Percentiles rank a stretch among this genome's conserved stretches.
phyloP scores from a whole-genome alignment of 116 monocot genomes.

The Zostera marina region DNA sequence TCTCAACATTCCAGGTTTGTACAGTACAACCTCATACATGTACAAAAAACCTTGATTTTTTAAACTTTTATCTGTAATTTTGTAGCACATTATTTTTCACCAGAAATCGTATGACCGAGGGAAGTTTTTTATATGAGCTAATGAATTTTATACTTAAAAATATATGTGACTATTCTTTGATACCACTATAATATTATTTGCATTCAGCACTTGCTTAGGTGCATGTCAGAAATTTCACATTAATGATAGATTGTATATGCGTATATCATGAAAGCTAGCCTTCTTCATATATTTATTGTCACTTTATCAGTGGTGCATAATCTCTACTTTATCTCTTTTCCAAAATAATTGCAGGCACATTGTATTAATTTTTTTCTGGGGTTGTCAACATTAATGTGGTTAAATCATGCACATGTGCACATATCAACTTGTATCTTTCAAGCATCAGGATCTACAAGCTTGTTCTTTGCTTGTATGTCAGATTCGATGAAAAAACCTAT shows the following conservation, averaged over 20 bases:
- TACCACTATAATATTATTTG: not conserved
- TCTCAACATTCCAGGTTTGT: no score
- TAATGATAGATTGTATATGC: no score
- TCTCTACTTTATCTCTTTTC: not conserved
- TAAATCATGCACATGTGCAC: not conserved
- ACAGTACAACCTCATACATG: no score
- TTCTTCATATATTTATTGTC: not conserved
- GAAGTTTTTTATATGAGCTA: no score
- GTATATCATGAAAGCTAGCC: no score
- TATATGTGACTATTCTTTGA: not conserved
- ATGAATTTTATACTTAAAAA: not conserved
- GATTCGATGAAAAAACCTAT: slow-evolving; percentile 33
- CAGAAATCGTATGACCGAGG: no score
- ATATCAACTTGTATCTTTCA: not conserved
- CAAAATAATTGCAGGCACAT: not conserved
- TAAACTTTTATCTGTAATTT: not conserved
- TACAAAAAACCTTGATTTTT: no score
- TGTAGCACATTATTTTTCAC: not conserved
- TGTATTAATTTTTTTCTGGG: not conserved
- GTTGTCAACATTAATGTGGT: slow-evolving; percentile 2
- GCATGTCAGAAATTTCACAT: no score
- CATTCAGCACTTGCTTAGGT: no score
- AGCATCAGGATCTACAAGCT: slow-evolving; percentile 13
- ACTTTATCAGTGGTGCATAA: not conserved
- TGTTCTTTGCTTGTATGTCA: slow-evolving; percentile 46